phyloP scores from a whole-genome alignment of 192 early-diverging fungal genomes.

The Mortierella alpina region DNA sequence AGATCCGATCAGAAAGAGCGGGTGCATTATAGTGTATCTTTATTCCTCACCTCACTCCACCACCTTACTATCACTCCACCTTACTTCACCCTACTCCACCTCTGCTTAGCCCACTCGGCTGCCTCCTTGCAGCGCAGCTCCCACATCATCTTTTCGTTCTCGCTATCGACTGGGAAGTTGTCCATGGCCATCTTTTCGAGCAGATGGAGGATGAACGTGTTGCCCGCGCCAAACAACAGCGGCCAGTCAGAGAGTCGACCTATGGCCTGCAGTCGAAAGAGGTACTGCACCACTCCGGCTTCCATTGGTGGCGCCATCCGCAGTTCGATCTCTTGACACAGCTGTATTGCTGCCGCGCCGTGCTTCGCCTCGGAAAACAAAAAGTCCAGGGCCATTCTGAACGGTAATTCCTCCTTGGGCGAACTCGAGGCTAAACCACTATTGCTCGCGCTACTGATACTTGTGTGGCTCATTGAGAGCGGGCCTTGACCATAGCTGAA shows the following conservation, averaged over 20 bases:
- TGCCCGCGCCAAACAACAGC: constrained; percentile 26
- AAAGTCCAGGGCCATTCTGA: constrained; percentile 21
- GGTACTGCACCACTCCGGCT: constrained; percentile 22
- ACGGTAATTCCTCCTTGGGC: constrained; percentile 8
- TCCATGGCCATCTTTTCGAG: constrained; percentile 27
- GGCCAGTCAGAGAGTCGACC: constrained; percentile 38
- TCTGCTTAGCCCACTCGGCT: constrained; percentile 9
- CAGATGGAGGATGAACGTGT: constrained; percentile 32
- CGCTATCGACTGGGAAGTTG: constrained; percentile 6
- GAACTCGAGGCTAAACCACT: neutral
- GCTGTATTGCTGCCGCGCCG: neutral
- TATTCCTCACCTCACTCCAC: neutral
- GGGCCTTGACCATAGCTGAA: constrained; percentile 19
- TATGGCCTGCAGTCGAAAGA: constrained; percentile 27
- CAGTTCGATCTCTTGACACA: constrained; percentile 26
- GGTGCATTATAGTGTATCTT: neutral
- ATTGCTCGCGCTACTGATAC: neutral
- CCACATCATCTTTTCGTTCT: constrained; percentile 37
- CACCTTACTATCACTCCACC: neutral
- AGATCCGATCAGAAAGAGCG: neutral
- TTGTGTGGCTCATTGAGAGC: neutral
- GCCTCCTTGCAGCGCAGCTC: constrained; percentile 27
- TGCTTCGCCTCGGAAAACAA: constrained; percentile 18
- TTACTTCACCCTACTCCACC: neutral
- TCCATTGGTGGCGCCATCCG: constrained; percentile 20